phyloP scores from a whole-genome alignment of 495 filamentous ascomycete species.

The Xylaria grammica region DNA sequence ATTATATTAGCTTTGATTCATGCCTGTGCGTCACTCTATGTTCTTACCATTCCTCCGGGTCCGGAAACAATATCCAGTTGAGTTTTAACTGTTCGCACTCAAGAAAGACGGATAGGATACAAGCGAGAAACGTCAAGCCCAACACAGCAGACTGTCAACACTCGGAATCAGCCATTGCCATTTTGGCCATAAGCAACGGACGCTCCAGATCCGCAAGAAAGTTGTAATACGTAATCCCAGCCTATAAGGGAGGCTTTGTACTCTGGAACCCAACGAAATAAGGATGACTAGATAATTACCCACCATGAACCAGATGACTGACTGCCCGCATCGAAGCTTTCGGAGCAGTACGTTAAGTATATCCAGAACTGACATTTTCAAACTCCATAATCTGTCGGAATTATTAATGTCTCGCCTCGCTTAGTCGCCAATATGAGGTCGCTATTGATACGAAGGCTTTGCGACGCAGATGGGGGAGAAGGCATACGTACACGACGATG shows the following conservation, averaged over 20 bases:
- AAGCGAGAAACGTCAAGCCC: slow-evolving; percentile 4
- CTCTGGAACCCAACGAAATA: too few relatives aligned
- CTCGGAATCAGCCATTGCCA: too few relatives aligned
- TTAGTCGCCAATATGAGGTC: background rate
- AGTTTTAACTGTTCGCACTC: slow-evolving; percentile 8
- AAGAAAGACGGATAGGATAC: slow-evolving; percentile 15
- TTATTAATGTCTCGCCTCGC: background rate
- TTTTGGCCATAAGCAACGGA: background rate
- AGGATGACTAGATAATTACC: too few relatives aligned
- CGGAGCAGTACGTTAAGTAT: background rate
- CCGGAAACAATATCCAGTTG: slow-evolving; percentile 14
- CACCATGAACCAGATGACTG: background rate
- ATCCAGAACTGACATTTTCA: slow-evolving; percentile 8
- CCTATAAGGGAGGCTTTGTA: too few relatives aligned
- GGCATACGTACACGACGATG: slow-evolving; percentile 6
- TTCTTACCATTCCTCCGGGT: slow-evolving; percentile 4
- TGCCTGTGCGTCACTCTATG: background rate
- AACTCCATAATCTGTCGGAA: slow-evolving; percentile 10
- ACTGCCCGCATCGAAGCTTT: background rate
- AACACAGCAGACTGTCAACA: slow-evolving; percentile 7
- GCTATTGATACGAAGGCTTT: background rate
- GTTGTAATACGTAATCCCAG: too few relatives aligned
- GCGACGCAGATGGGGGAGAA: background rate
- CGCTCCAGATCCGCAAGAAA: background rate
- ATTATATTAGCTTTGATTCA: background rate